phyloP scores from a whole-genome alignment of 106 monocot genomes.

The Phalaenopsis equestris region DNA sequence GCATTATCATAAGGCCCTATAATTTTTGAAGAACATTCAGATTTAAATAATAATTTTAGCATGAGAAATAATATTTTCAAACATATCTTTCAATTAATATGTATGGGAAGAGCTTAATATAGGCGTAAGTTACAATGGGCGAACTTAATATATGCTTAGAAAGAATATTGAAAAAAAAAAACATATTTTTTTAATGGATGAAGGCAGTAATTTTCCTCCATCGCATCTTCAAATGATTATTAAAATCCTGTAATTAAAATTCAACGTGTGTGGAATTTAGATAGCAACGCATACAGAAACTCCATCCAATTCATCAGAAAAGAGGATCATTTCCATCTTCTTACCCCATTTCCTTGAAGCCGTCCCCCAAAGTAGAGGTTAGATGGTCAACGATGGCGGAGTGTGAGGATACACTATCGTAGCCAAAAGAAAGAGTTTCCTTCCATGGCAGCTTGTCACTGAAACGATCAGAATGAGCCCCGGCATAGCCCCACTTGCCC shows the following conservation, averaged over 20 bases:
- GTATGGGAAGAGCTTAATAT: too few species aligned
- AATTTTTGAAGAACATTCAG: not conserved
- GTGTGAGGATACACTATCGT: conserved; percentile 1
- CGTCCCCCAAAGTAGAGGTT: conserved; percentile 29
- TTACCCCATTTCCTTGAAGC: conserved; percentile 52
- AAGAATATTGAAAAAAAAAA: not conserved
- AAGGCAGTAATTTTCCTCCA: not conserved
- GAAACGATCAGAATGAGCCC: conserved; percentile 66
- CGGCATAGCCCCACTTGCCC: conserved; percentile 67
- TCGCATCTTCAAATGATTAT: too few species aligned
- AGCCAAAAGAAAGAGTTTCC: conserved; percentile 70
- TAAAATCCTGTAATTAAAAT: too few species aligned
- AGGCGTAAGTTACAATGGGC: too few species aligned
- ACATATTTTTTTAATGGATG: not conserved
- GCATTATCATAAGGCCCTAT: too few species aligned
- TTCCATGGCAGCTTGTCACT: conserved; percentile 65
- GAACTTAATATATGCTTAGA: too few species aligned
- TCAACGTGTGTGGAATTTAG: too few species aligned
- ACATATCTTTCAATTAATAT: too few species aligned
- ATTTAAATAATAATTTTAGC: not conserved
- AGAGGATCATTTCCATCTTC: not conserved
- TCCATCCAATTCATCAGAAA: too few species aligned
- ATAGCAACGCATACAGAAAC: too few species aligned
- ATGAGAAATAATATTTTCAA: too few species aligned
- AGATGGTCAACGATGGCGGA: conserved; percentile 41